These are phyloP conservation scores for Daldinia caldariorum DNA, from an alignment of 495 filamentous ascomycete genomes.

Conservation along the genomic window DNA sequence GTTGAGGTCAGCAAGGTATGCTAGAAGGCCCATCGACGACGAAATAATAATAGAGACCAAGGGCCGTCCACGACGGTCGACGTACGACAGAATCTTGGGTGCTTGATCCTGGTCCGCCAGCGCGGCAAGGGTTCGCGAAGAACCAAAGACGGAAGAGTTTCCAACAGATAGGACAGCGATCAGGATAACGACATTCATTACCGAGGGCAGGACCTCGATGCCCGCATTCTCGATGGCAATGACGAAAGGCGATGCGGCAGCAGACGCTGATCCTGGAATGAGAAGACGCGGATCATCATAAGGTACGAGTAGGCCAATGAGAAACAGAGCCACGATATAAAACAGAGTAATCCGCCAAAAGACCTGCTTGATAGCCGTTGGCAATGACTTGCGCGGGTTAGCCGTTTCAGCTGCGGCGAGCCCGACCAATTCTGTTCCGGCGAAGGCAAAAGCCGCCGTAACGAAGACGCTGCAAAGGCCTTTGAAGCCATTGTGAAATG, in stretches of 20 bases:
- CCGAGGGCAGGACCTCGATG: slow-evolving; percentile 76
- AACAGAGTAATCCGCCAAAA: slow-evolving; percentile 96
- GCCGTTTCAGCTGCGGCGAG: slow-evolving; percentile 88
- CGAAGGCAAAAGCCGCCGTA: slow-evolving; percentile 90
- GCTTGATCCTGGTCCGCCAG: slow-evolving; percentile 88
- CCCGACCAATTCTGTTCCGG: slow-evolving; percentile 93
- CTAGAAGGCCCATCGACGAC: slow-evolving; percentile 75
- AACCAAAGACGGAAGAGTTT: slow-evolving; percentile 88
- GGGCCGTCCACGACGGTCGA: slow-evolving; percentile 85
- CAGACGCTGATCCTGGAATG: slow-evolving; percentile 61
- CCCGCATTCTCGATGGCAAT: slow-evolving; percentile 86
- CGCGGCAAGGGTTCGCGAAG: slow-evolving; percentile 84
- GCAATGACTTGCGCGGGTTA: slow-evolving; percentile 87
- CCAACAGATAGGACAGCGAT: slow-evolving; percentile 88
- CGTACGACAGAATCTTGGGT: slow-evolving; percentile 77
- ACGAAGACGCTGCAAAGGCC: slow-evolving; percentile 94
- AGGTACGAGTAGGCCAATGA: slow-evolving; percentile 79
- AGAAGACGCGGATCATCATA: slow-evolving; percentile 72
- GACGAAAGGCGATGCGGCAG: slow-evolving; percentile 86
- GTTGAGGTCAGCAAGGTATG: slow-evolving; percentile 77
- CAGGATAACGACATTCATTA: slow-evolving; percentile 93
- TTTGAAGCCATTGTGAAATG: slow-evolving; percentile 93
- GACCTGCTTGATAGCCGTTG: slow-evolving; percentile 89
- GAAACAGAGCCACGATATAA: slow-evolving; percentile 77
- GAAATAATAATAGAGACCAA: slow-evolving; percentile 77